Evolutionary conservation across 495 filamentous ascomycete genomes (phyloP), one percentile per base, ranked within the genome.

Genomic region (Daldinia bambusicola): DNA sequence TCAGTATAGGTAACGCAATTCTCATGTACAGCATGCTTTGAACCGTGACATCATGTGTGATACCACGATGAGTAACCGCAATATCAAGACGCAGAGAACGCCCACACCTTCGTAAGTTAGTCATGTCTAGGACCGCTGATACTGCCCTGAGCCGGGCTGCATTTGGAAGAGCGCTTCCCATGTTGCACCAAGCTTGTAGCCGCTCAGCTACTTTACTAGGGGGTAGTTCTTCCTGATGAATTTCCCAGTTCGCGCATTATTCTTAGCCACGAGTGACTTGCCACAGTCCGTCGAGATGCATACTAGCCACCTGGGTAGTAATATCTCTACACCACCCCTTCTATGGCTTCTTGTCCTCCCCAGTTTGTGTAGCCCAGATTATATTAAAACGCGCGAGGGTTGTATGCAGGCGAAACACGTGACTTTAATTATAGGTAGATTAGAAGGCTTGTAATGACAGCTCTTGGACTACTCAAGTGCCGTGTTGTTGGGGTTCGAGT

Each of bases 161-260:
- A 72, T 68, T 75, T 69, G 75, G 72, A 75, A 72, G 67, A 66
- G 66, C 26, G 53, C 58, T 68, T 67, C 43, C 64, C 40, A 69
- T 48, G 75, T 75, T 41, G 36, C 58, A 77, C 75, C 43, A 77
- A 67, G 66, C 67, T 63, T 58, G 67, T 75, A 66, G 61, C 72
- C 67, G 69, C 75, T 69, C 70, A 73, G 72, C 67, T 77, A 67
- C 51, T 45, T 57, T 53, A 37, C 14, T 32, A 67, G 30, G 37
- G 45, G 50, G 37, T 36, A 13, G 53, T 34, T 37, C 34, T 40
- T 66, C 55, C 13, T 55, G 7, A 36, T 52, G 60, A 61, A 41
- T n/a, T 45, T 36, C 16, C 22, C 26, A 32, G 18, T 51, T 59
- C 30, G 65, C 65, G 51, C 31, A 55, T 40, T 20, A 22, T 16